Base-by-base conservation (phyloP, 2,329 filamentous ascomycete genomes). In the Sporothrix pallida region DNA sequence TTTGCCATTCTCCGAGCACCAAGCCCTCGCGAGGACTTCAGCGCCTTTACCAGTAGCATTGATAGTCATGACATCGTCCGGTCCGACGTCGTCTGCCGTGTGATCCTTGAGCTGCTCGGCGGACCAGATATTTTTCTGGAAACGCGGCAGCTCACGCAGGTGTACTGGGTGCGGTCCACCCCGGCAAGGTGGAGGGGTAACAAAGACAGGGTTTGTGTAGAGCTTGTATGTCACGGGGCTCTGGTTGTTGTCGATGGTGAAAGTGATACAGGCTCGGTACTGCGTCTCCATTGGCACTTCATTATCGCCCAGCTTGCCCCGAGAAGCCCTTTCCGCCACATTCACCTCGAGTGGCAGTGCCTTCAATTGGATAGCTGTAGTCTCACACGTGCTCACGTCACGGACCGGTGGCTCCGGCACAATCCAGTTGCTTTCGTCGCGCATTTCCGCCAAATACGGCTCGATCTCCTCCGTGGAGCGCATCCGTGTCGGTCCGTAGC, bases 241-340 rank as follows among this genome's bases (percentile, higher is more conserved):
- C 15, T 20, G 50, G 50, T 54, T 54, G 50, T 54, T 54, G 50
- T 54, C 50, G n/a, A 54, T 54, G 12, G 12, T 20, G n/a, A 54
- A 54, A 8, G 50, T 54, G 50, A 54, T 54, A n/a, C 50, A n/a
- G 50, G 50, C 50, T 17, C 50, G 50, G 50, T 54, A 54, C 50
- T 54, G 15, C 15, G 50, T 20, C 50, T 54, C 50, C 3, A 20
- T 15, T 8, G 15, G 7, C 7, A n/a, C 15, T 8, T 54, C 50
- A 20, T 17, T 54, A 2, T 20, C 17, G 17, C 15, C 7, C 50
- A 54, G 50, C 15, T 54, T 8, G 46, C 46, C 46, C 15, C 3
- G 10, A 12, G 46, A 12, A 3, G 46, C 46, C 10, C 10, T 48
- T 48, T 3, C 10, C 15, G 46, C 46, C 46, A 48, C 46, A 48